These are phyloP conservation scores for Ormosia semicastrata DNA, from an alignment of 306 rosid species.

Conservation along the genomic window DNA sequence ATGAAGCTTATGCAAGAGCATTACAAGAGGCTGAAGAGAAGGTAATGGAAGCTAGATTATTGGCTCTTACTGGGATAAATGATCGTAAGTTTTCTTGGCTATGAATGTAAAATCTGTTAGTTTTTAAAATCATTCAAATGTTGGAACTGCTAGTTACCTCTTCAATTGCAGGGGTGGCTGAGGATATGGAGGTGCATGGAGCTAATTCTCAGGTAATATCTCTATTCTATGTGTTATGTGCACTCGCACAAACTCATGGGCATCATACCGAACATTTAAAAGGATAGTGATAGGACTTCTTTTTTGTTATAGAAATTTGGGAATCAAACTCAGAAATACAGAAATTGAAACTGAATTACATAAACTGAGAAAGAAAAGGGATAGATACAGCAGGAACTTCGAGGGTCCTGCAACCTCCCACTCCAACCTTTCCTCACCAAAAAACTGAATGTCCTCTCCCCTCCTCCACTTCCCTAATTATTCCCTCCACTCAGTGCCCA, in stretches of 20 bases:
- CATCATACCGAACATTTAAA: not conserved
- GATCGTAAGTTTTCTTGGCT: slow-evolving; percentile 64
- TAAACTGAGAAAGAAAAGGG: too few relatives aligned
- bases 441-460: too few relatives aligned
- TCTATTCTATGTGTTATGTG: slow-evolving; percentile 10
- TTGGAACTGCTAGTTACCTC: slow-evolving; percentile 28
- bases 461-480: too few relatives aligned
- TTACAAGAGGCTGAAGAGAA: slow-evolving; percentile 96
- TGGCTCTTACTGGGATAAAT: slow-evolving; percentile 73
- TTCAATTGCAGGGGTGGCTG: slow-evolving; percentile 53
- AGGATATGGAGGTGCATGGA: slow-evolving; percentile 69
- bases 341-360: too few relatives aligned
- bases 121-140: slow-evolving; percentile 8
- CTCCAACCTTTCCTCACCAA: too few relatives aligned
- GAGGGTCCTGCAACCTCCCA: too few relatives aligned
- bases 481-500: too few relatives aligned
- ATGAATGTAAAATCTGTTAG: not conserved
- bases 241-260: not conserved
- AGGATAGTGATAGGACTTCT: too few relatives aligned
- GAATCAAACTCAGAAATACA: too few relatives aligned
- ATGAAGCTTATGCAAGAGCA: slow-evolving; percentile 97
- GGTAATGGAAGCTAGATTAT: slow-evolving; percentile 83
- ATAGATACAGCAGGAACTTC: too few relatives aligned
- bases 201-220: slow-evolving; percentile 72
- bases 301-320: too few relatives aligned